Percentiles rank a stretch among this genome's conserved stretches.
phyloP scores from a whole-genome alignment of 2,329 filamentous ascomycete genomes.

The Fusarium mexicanum region DNA sequence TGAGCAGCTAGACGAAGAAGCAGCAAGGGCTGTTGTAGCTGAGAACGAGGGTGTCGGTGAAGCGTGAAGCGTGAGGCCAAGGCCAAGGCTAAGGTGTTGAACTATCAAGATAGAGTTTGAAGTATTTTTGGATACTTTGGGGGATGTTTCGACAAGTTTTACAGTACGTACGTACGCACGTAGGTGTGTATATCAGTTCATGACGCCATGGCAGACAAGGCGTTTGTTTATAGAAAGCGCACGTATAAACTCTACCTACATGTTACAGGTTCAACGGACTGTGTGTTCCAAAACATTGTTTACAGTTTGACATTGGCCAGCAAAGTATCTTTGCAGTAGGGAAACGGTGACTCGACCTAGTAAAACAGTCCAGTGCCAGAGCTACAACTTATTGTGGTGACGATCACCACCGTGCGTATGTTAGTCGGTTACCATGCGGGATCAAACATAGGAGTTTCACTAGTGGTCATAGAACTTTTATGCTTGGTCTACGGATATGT shows the following conservation, averaged over 20 bases:
- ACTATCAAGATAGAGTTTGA: neutral
- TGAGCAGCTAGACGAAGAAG: constrained; percentile 47
- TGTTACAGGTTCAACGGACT: neutral
- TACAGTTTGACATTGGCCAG: constrained; percentile 1
- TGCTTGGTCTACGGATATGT: neutral
- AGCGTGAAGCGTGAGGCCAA: constrained; percentile 1
- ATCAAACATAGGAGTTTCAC: neutral
- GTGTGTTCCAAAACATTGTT: constrained; percentile 7
- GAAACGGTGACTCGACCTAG: constrained; percentile 1
- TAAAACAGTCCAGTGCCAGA: constrained; percentile 1
- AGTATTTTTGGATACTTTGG: constrained; percentile 1
- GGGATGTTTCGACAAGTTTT: neutral
- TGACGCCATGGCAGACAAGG: neutral
- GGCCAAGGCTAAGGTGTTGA: neutral
- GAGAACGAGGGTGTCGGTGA: constrained; percentile 48
- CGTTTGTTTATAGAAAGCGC: neutral
- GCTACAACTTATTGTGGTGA: neutral
- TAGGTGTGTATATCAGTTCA: neutral
- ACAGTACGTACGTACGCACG: neutral
- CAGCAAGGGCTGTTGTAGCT: constrained; percentile 38
- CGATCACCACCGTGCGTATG: neutral
- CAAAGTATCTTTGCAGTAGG: neutral
- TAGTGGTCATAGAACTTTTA: neutral
- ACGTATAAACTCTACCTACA: neutral
- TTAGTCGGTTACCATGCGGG: neutral